A percentile compares a stretch with the other conserved stretches of the same genome.
Evolutionary conservation across 495 filamentous ascomycete species (phyloP).

Genomic region (Chaetomium cochliodes): DNA sequence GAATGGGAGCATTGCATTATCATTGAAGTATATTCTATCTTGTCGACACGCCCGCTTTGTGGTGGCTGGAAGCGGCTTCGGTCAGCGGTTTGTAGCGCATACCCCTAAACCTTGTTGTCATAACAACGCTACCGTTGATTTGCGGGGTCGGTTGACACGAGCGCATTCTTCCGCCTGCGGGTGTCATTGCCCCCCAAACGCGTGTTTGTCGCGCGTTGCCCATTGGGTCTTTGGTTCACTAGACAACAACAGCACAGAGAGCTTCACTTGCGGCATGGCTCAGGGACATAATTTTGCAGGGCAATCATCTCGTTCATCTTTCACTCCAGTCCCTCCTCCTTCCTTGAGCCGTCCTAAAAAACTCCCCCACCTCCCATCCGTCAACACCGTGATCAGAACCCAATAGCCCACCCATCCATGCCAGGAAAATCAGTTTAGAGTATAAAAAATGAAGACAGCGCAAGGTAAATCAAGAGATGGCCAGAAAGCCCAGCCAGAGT

Average conservation of each 20-base stretch:
- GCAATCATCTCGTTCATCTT: not conserved
- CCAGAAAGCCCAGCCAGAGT: not conserved
- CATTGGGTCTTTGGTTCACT: not conserved
- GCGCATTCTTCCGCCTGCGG: too few relatives aligned
- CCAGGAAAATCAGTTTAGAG: not conserved
- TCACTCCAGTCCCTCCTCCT: not conserved
- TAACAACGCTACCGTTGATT: not conserved
- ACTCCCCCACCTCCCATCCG: too few relatives aligned
- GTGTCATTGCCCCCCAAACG: too few relatives aligned
- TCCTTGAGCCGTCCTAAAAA: not conserved
- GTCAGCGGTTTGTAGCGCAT: not conserved
- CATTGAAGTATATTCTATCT: not conserved
- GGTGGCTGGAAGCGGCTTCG: not conserved
- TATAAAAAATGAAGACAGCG: not conserved
- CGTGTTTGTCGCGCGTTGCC: not conserved
- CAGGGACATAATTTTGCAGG: not conserved
- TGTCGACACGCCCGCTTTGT: not conserved
- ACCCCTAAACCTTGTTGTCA: not conserved
- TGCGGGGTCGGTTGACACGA: too few relatives aligned
- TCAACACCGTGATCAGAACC: too few relatives aligned
- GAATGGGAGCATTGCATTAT: slow-evolving; percentile 29
- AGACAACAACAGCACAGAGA: not conserved
- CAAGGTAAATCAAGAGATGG: not conserved
- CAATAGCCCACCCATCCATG: not conserved
- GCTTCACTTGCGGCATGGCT: not conserved